Evolutionary conservation across 192 early-diverging fungal genomes (phyloP).

Genomic region (Geosiphon pyriformis): DNA sequence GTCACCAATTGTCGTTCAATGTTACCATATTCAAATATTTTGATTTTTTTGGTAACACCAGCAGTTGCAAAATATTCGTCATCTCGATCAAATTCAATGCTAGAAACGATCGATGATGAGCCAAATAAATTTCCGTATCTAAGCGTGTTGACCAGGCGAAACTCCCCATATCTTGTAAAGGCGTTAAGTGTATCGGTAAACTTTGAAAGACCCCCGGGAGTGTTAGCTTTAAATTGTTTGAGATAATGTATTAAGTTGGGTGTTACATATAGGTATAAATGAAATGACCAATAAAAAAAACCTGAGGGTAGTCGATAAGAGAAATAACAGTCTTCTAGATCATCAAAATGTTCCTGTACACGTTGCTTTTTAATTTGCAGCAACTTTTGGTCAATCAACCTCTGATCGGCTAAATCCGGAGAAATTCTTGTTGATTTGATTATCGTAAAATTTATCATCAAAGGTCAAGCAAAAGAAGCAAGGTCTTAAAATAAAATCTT

Average conservation of each 20-base stretch:
- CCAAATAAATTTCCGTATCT: slow-evolving; percentile 70
- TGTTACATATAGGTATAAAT: not conserved
- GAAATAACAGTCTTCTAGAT: slow-evolving; percentile 73
- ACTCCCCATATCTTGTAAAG: slow-evolving; percentile 62
- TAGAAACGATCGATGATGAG: slow-evolving; percentile 78
- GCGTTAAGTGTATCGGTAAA: slow-evolving; percentile 65
- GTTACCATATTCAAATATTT: slow-evolving; percentile 79
- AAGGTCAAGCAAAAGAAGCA: too few species aligned
- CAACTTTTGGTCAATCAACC: not conserved
- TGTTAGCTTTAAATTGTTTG: slow-evolving; percentile 17
- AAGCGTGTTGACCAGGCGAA: slow-evolving; percentile 71
- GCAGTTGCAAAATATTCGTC: slow-evolving; percentile 92
- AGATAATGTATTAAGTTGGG: not conserved
- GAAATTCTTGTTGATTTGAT: too few species aligned
- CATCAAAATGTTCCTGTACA: slow-evolving; percentile 59
- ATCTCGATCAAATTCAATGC: slow-evolving; percentile 92
- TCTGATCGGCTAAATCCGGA: too few species aligned
- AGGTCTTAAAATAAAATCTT: too few species aligned
- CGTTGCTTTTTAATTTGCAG: slow-evolving; percentile 33
- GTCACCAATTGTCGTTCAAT: slow-evolving; percentile 35
- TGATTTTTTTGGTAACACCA: slow-evolving; percentile 88
- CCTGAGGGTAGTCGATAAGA: slow-evolving; percentile 36
- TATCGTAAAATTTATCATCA: too few species aligned
- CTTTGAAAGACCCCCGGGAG: slow-evolving; percentile 30
- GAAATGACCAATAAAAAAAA: not conserved